Base-by-base conservation (phyloP, 75 land plant genomes). In the Adiantum capillusveneris region DNA sequence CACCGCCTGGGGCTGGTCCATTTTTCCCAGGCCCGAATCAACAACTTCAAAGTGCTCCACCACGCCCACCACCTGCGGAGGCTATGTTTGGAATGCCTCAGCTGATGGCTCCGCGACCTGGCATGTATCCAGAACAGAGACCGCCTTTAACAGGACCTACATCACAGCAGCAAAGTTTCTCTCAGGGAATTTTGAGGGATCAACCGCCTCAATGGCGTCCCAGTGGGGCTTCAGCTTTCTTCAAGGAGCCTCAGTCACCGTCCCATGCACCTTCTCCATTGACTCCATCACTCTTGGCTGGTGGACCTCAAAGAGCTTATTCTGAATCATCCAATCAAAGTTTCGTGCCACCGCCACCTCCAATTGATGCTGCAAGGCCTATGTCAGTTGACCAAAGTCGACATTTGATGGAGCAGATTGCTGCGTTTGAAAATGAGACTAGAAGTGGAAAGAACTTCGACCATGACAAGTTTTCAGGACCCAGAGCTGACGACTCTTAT, bases 111-210 rank as follows among this genome's bases (percentile, higher is more conserved):
- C 11, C 50, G 42, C 65, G 53, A 22, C 63, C 50, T 49, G 53
- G 57, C 25, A 59, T 59, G 62, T 48, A 44, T 25, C 62, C 36
- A 21, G 51, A 59, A 18, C 61, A 63, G 45, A 44, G 67, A 11
- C 17, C 63, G 9, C 37, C 37, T 5, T 46, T 46, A 2, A 6
- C 50, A 18, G 50, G 50, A 21, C 50, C 5, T 6, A 46, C 50
- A 18, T 5, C 2, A 21, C 22, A 18, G 50, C 17, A 2, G 22
- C 50, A 46, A 6, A 17, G 22, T 6, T 46, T 46, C 14, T 18
- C 22, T 2, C 50, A 46, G 22, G 22, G 22, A 18, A 2, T 46
- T 6, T 18, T 17, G 13, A 46, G 22, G 50, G 50, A 46, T 46
- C 50, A 46, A 46, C 50, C 50, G 5, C 9, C 55, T 5, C 2